These are phyloP conservation scores for Syzygium aromaticum DNA, from an alignment of 345 rosid species.

Conservation along the genomic window DNA sequence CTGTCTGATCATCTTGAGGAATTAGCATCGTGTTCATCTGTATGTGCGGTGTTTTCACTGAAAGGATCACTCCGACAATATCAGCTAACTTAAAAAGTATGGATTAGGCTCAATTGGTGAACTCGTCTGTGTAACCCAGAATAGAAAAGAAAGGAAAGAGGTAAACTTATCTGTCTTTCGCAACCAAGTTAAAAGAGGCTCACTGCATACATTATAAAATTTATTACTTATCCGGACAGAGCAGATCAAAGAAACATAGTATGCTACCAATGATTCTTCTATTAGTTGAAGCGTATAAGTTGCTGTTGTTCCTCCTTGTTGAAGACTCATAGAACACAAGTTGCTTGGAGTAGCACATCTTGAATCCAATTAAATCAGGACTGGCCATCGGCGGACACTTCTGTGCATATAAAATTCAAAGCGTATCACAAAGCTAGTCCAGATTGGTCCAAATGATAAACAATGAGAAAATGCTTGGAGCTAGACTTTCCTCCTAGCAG, in stretches of 20 bases:
- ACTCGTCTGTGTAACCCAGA: no score
- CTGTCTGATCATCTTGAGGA: not conserved
- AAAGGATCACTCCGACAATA: no score
- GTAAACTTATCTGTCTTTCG: not conserved
- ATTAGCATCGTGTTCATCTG: not conserved
- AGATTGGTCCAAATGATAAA: not conserved
- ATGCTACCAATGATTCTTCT: not conserved
- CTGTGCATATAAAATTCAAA: not conserved
- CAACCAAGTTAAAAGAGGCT: not conserved
- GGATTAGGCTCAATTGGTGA: no score
- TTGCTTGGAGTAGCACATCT: not conserved
- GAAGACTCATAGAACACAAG: not conserved
- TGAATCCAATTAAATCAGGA: not conserved
- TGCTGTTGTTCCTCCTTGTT: not conserved
- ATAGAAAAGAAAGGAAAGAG: no score
- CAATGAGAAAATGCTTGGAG: not conserved
- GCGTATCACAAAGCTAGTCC: not conserved
- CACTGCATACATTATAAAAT: not conserved
- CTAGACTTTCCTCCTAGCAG: not conserved
- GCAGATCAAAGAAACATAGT: conserved; percentile 1
- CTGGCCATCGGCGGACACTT: not conserved
- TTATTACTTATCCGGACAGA: not conserved
- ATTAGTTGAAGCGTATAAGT: not conserved
- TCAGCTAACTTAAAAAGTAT: no score
- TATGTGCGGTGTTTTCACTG: not conserved